These are phyloP conservation scores for Tylopilus microsporus DNA, from an alignment of 1,284 basidiomycete genomes.

Conservation along the genomic window DNA sequence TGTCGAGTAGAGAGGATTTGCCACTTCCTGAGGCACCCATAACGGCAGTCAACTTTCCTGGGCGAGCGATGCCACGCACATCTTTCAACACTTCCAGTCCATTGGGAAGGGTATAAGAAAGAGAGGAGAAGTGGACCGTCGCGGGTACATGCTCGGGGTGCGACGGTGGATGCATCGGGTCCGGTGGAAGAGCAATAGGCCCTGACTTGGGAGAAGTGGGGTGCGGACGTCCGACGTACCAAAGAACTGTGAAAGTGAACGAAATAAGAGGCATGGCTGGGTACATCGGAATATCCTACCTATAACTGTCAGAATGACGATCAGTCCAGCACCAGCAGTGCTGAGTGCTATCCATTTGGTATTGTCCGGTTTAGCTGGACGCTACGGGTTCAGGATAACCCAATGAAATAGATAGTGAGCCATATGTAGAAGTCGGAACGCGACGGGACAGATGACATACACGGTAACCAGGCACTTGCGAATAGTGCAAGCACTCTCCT, in stretches of 20 bases:
- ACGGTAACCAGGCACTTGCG: slow-evolving; percentile 88
- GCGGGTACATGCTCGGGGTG: slow-evolving; percentile 85
- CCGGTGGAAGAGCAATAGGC: slow-evolving; percentile 55
- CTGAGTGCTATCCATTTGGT: slow-evolving; percentile 80
- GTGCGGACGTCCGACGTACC: slow-evolving; percentile 79
- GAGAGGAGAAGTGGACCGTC: slow-evolving; percentile 79
- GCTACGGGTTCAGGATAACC: slow-evolving; percentile 34
- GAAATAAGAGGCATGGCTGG: not conserved
- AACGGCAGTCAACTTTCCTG: slow-evolving; percentile 88
- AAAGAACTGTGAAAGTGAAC: slow-evolving; percentile 57
- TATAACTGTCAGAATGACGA: slow-evolving; percentile 57
- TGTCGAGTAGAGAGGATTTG: slow-evolving; percentile 94
- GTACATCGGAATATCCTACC: slow-evolving; percentile 31
- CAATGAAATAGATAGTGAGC: not conserved
- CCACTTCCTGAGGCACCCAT: slow-evolving; percentile 97
- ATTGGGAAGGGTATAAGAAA: slow-evolving; percentile 72
- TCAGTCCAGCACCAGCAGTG: slow-evolving; percentile 69
- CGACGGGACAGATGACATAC: slow-evolving; percentile 39
- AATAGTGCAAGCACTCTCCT: slow-evolving; percentile 92
- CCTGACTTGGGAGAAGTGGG: slow-evolving; percentile 51
- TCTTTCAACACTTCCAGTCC: slow-evolving; percentile 70
- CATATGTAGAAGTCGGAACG: not conserved
- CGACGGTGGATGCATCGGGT: slow-evolving; percentile 29
- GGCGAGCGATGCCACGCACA: slow-evolving; percentile 78
- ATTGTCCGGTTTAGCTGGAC: slow-evolving; percentile 76